A percentile compares a stretch with the other conserved stretches of the same genome.
phyloP scores from a whole-genome alignment of 805 yeast genomes.

The Hermanozyma aechmeae region DNA sequence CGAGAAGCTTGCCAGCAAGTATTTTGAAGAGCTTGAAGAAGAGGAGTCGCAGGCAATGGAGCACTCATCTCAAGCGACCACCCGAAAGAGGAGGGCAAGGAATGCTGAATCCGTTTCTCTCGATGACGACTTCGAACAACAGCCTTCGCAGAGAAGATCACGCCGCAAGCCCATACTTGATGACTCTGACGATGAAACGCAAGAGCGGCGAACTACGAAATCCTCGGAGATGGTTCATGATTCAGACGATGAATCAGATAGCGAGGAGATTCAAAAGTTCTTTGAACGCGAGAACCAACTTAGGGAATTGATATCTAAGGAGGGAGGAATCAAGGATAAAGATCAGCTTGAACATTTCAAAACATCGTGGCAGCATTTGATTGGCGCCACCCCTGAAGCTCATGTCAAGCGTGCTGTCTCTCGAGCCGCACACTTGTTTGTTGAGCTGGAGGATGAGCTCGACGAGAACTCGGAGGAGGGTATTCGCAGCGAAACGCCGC shows the following conservation, averaged over 20 bases:
- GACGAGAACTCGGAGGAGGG: no score
- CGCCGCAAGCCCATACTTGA: no score
- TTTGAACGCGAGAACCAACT: conserved; percentile 47
- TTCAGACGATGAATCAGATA: conserved; percentile 59
- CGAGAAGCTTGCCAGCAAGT: conserved; percentile 3
- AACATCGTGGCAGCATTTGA: conserved; percentile 9
- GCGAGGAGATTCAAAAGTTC: conserved; percentile 42
- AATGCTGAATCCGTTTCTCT: no score
- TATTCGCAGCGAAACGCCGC: no score
- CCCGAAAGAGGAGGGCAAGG: no score
- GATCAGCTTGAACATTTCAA: conserved; percentile 7
- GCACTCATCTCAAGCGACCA: no score
- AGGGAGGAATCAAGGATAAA: conserved; percentile 30
- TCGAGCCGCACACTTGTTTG: background rate
- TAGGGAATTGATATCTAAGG: conserved; percentile 25
- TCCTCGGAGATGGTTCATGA: conserved; percentile 50
- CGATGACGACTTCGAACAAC: conserved; percentile 12
- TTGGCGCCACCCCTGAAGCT: conserved; percentile 1
- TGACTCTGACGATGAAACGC: conserved; percentile 2
- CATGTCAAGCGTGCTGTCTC: conserved; percentile 1
- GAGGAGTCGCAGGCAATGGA: conserved; percentile 4
- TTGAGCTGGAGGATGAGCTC: background rate
- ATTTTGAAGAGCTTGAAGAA: conserved; percentile 10
- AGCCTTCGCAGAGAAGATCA: conserved; percentile 13
- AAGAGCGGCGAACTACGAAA: conserved; percentile 10